Conservation (phyloP, 257 asterid species). For the Striga asiatica region DNA sequence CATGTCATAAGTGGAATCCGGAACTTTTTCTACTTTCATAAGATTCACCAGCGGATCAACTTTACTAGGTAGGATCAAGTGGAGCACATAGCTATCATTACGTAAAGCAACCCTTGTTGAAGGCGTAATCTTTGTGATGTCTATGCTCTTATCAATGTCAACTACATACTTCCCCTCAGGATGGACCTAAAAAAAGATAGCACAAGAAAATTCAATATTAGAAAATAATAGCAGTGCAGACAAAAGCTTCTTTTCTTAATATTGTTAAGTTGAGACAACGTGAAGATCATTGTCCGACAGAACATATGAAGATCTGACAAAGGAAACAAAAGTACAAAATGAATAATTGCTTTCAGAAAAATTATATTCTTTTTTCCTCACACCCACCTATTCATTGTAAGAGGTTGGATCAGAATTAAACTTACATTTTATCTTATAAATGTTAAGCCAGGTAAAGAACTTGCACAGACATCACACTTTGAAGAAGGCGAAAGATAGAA, state of each 20-base stretch:
- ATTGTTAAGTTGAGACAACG: background rate
- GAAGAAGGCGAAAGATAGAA: too few relatives aligned
- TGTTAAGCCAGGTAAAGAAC: too few relatives aligned
- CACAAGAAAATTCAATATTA: background rate
- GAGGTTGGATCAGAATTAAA: background rate
- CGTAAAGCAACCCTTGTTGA: slow-evolving; percentile 93
- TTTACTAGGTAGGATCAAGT: slow-evolving; percentile 84
- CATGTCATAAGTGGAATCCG: slow-evolving; percentile 97
- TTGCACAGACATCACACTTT: too few relatives aligned
- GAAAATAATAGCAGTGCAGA: background rate
- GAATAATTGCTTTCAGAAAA: background rate
- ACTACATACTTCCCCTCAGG: slow-evolving; percentile 87
- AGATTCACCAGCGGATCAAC: slow-evolving; percentile 92
- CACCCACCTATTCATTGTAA: background rate
- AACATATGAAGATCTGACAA: background rate
- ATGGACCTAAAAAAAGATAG: slow-evolving; percentile 46
- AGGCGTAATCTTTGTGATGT: slow-evolving; percentile 85
- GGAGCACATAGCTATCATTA: slow-evolving; percentile 92
- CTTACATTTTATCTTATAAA: too few relatives aligned
- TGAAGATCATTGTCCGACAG: background rate
- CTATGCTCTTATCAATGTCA: slow-evolving; percentile 84
- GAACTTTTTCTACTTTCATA: slow-evolving; percentile 97
- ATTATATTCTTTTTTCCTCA: background rate
- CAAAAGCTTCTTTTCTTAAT: background rate
- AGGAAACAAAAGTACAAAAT: background rate